phyloP scores from a whole-genome alignment of 1,284 basidiomycete genomes.

The Tilletia setariae region DNA sequence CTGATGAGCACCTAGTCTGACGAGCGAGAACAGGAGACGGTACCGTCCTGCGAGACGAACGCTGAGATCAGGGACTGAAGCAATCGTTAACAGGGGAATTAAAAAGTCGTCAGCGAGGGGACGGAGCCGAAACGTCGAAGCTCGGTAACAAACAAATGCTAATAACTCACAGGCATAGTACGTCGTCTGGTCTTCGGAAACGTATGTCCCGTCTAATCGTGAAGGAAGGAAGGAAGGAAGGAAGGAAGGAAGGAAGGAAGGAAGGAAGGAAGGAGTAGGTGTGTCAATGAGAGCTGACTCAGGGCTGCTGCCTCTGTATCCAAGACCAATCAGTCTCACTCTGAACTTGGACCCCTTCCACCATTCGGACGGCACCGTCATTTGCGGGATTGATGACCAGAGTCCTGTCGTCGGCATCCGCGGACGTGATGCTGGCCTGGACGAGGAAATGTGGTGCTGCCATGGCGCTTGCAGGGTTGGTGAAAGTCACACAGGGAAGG shows the following conservation, averaged over 20 bases:
- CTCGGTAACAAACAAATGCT: neutral
- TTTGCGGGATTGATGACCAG: conserved; percentile 13
- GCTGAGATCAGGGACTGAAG: conserved; percentile 31
- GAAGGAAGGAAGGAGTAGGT: too few species aligned
- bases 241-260: too few species aligned
- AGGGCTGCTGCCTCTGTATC: too few species aligned
- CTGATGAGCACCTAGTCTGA: conserved; percentile 19
- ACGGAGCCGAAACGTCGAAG: neutral
- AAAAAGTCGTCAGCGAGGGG: neutral
- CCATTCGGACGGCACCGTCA: neutral
- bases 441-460: neutral
- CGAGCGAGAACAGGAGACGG: conserved; percentile 30
- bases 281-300: too few species aligned
- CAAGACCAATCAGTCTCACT: too few species aligned
- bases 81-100: neutral
- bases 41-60: conserved; percentile 35
- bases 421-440: neutral
- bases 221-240: neutral
- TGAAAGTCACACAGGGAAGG: too few species aligned
- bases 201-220: conserved; percentile 4
- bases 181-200: conserved; percentile 1
- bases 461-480: conserved; percentile 1
- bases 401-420: neutral
- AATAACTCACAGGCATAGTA: conserved; percentile 7
- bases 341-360: conserved; percentile 6